phyloP scores from a whole-genome alignment of 2,329 filamentous ascomycete genomes.

The Verticillium nonalfalfae region DNA sequence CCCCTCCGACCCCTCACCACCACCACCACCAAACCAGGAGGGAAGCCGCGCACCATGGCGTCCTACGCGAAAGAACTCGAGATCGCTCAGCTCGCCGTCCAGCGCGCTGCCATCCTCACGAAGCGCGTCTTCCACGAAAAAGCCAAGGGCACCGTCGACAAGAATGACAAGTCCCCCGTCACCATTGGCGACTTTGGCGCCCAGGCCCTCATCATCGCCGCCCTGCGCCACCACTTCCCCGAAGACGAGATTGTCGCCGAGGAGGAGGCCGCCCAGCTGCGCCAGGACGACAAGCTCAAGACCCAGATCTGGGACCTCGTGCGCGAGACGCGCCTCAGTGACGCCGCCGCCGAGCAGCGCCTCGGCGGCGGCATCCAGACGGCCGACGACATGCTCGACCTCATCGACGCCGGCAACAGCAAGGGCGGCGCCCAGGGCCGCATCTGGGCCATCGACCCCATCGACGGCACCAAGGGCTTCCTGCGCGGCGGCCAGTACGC shows the following conservation, averaged over 20 bases:
- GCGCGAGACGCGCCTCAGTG: slow-evolving; percentile 61
- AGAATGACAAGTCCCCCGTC: slow-evolving; percentile 93
- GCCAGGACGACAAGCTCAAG: slow-evolving; percentile 62
- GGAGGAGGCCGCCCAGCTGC: slow-evolving; percentile 80
- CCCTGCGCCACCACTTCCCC: slow-evolving; percentile 85
- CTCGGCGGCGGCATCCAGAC: slow-evolving; percentile 64
- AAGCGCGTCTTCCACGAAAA: slow-evolving; percentile 64
- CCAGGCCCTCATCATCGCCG: slow-evolving; percentile 90
- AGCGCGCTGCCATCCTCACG: slow-evolving; percentile 59
- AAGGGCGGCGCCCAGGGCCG: slow-evolving; percentile 66
- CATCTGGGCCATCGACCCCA: slow-evolving; percentile 95
- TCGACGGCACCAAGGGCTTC: slow-evolving; percentile 97
- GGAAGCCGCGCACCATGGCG: slow-evolving; percentile 16
- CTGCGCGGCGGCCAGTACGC: slow-evolving; percentile 94
- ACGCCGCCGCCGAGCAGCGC: slow-evolving; percentile 56
- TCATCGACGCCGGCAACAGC: slow-evolving; percentile 64
- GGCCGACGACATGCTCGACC: slow-evolving; percentile 59
- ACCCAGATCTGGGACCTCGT: slow-evolving; percentile 77
- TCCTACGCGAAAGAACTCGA: slow-evolving; percentile 71
- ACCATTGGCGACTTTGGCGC: slow-evolving; percentile 98
- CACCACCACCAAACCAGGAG: slow-evolving; percentile 10
- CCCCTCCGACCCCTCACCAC: slow-evolving; percentile 12
- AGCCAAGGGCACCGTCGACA: slow-evolving; percentile 88
- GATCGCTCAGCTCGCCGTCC: slow-evolving; percentile 81
- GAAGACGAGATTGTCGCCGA: slow-evolving; percentile 88